A percentile compares a stretch with the other conserved stretches of the same genome.
Conservation (phyloP, 257 asterid genomes). For the Echites panduratus region DNA sequence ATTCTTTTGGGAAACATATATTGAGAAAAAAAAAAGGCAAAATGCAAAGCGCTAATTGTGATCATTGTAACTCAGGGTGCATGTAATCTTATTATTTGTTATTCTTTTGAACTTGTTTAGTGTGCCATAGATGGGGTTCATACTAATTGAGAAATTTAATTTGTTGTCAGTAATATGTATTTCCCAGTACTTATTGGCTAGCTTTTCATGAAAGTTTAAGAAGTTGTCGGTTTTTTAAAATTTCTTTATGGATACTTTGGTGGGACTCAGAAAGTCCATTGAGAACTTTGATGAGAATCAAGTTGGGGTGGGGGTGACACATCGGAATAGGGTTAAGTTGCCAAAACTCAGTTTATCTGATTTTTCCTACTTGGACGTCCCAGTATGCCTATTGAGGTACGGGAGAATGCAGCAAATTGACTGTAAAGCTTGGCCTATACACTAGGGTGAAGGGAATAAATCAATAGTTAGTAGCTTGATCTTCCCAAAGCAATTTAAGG, state of each 20-base stretch:
- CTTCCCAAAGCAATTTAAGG: no score
- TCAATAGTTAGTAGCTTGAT: no score
- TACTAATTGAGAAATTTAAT: conserved; percentile 25
- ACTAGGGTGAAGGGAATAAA: no score
- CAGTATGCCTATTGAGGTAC: no score
- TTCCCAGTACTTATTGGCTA: not conserved
- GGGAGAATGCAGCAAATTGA: not conserved
- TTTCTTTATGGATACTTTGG: not conserved
- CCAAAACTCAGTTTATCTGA: no score
- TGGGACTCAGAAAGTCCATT: not conserved
- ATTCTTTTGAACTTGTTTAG: conserved; percentile 32
- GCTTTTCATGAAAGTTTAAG: not conserved
- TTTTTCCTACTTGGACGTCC: no score
- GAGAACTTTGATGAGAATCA: not conserved
- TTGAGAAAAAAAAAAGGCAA: not conserved
- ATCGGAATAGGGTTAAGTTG: no score
- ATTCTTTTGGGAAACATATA: not conserved
- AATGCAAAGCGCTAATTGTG: conserved; percentile 20
- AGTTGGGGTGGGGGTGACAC: not conserved
- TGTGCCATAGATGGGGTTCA: conserved; percentile 35
- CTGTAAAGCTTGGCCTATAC: not conserved
- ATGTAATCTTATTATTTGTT: conserved; percentile 25
- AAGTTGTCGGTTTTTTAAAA: not conserved
- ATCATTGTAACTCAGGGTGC: conserved; percentile 21
- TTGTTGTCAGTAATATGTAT: not conserved